These are phyloP conservation scores for Naegleria fowleri DNA, from an alignment of 208 protist species.

Conservation along the genomic window DNA sequence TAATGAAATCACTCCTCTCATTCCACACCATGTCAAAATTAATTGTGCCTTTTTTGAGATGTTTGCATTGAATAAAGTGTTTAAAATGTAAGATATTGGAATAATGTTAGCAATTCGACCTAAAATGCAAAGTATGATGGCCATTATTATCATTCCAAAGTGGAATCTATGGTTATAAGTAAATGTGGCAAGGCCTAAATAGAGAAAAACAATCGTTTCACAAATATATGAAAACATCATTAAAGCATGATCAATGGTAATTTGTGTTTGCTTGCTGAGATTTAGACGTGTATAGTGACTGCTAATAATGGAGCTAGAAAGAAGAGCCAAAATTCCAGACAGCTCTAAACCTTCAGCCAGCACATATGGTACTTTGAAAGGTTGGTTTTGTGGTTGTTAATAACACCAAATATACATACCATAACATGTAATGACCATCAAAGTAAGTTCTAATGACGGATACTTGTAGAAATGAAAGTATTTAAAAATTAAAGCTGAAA, in stretches of 20 bases:
- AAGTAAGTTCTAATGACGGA: conserved; percentile 37
- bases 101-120: conserved; percentile 45
- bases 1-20: conserved; percentile 60
- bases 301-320: conserved; percentile 57
- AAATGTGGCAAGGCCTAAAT: conserved; percentile 49
- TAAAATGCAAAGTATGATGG: conserved; percentile 34
- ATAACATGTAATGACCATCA: conserved; percentile 50
- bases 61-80: conserved; percentile 34
- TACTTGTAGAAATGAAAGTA: conserved; percentile 15
- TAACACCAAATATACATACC: too few relatives aligned
- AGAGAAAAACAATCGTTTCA: conserved; percentile 55
- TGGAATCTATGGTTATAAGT: conserved; percentile 31
- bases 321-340: conserved; percentile 56
- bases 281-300: conserved; percentile 45
- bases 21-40: conserved; percentile 54
- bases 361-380: conserved; percentile 33
- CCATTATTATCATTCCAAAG: conserved; percentile 31
- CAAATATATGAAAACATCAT: conserved; percentile 42
- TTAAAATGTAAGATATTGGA: conserved; percentile 45
- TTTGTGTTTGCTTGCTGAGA: conserved; percentile 8
- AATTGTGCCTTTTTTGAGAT: conserved; percentile 46
- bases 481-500: conserved; percentile 40
- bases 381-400: too few relatives aligned
- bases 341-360: conserved; percentile 45
- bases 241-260: conserved; percentile 29